A percentile compares a stretch with the other conserved stretches of the same genome.
These are phyloP conservation scores for Helichrysum umbraculigerum DNA, from an alignment of 129 eudicot genomes.

Conservation along the genomic window DNA sequence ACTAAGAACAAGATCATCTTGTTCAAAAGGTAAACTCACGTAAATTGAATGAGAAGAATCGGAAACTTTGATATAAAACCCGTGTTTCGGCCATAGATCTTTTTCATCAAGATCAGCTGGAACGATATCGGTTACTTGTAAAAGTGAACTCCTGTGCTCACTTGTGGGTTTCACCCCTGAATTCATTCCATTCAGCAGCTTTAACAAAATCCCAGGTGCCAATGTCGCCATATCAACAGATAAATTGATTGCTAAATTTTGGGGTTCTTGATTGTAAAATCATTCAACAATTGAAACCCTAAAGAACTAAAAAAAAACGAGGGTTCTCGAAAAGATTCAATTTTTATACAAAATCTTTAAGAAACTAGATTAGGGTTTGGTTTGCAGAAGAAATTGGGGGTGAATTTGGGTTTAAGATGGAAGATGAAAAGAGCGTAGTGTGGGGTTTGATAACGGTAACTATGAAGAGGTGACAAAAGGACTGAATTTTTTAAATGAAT, in stretches of 20 bases:
- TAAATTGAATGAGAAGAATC: constrained; percentile 94
- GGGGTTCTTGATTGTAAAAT: constrained; percentile 3
- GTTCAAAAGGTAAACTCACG: constrained; percentile 79
- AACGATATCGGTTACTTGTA: constrained; percentile 91
- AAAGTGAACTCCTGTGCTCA: constrained; percentile 76
- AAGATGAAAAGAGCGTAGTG: constrained; percentile 19
- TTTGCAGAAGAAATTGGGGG: constrained; percentile 11
- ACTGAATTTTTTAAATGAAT: constrained; percentile 18
- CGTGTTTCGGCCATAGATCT: constrained; percentile 79
- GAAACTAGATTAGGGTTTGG: constrained; percentile 12
- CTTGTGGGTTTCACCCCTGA: constrained; percentile 72
- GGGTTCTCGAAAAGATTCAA: constrained; percentile 7
- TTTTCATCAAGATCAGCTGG: constrained; percentile 96
- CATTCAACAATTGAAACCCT: constrained; percentile 16
- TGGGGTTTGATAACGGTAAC: constrained; percentile 40
- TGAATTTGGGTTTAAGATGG: constrained; percentile 34
- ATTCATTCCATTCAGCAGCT: constrained; percentile 76
- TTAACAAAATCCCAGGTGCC: constrained; percentile 89
- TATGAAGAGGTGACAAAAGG: constrained; percentile 21
- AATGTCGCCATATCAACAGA: constrained; percentile 60
- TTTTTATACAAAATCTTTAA: neutral
- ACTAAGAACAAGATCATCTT: constrained; percentile 88
- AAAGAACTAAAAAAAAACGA: neutral
- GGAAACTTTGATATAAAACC: constrained; percentile 83
- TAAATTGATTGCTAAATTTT: constrained; percentile 21